Evolutionary conservation across 768 basidiomycete species (phyloP), one percentile per base, ranked within the genome.

Genomic region (Hypholoma sublateritium): DNA sequence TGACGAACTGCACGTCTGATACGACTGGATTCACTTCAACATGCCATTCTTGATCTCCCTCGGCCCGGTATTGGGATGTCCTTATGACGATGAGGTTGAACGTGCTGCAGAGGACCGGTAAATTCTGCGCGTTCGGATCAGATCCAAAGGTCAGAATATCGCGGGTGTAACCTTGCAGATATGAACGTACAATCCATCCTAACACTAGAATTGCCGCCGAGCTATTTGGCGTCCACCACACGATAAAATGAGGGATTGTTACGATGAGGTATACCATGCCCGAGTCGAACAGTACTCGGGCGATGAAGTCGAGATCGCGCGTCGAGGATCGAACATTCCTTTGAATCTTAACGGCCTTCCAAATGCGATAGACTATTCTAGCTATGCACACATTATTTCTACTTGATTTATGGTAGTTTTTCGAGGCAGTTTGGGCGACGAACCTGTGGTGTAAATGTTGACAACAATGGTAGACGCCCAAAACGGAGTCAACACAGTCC

Each of bases 51-150:
- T n/a, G 22, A 12, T 53, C 52, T 17, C 22, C 42, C 7, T 5
- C 34, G 13, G 42, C 52, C 4, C 52, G 25, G 42, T 53, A 28
- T 2, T 24, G 52, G 6, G 52, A 53, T 11, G 52, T 43, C 2
- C 52, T 24, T 24, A 53, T 53, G 4, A 53, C 28, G 34, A 53
- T 53, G 24, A 53, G 25, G 28, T 53, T 53, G 41, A 53, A 53
- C 19, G 42, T 41, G 9, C 12, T 44, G 28, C 52, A 43, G 3
- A 53, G 24, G 14, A 53, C 52, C 11, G 52, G 52, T 21, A 53
- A 22, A 34, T 53, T 53, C 52, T 53, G 36, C 9, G 6, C 34
- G 17, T n/a, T n/a, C n/a, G 16, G 16, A 16, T 41, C 24, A 17
- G 2, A 5, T 6, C 32, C 35, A n/a, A 39, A 6, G 25, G 6